A percentile compares a stretch with the other conserved stretches of the same genome.
phyloP scores from a whole-genome alignment of 768 basidiomycete genomes.

The Phanerochaete carnosa region DNA sequence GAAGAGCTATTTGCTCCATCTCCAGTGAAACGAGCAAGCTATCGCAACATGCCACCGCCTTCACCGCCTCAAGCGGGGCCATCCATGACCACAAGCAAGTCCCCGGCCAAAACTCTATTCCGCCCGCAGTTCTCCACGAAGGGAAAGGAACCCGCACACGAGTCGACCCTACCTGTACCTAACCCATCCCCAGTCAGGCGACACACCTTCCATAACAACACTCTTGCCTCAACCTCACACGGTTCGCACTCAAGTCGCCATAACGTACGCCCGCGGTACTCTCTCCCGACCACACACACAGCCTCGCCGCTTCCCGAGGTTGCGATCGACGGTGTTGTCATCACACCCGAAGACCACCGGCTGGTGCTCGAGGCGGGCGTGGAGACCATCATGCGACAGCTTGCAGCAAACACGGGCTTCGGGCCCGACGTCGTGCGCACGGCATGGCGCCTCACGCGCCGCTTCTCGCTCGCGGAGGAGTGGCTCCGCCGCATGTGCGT shows the following conservation, averaged over 20 bases:
- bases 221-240: not conserved
- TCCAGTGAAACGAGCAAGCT: not conserved
- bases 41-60: not conserved
- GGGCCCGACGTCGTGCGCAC: not conserved
- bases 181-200: not conserved
- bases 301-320: not conserved
- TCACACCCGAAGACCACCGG: not conserved
- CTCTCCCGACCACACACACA: not conserved
- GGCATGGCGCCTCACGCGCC: not conserved
- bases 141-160: not conserved
- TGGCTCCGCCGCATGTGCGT: not conserved
- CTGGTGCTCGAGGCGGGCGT: not conserved
- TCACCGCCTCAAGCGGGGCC: not conserved
- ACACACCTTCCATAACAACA: not conserved
- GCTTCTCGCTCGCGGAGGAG: not conserved
- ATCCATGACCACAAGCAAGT: not conserved
- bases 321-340: not conserved
- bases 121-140: not conserved
- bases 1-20: not conserved
- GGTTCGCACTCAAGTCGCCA: not conserved
- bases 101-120: not conserved
- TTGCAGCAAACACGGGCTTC: not conserved
- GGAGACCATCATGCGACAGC: not conserved
- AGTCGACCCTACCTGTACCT: not conserved
- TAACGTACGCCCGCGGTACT: not conserved